A percentile compares a stretch with the other conserved stretches of the same genome.
Evolutionary conservation across 208 protist species (phyloP).

Genomic region (Lotmaria passim): DNA sequence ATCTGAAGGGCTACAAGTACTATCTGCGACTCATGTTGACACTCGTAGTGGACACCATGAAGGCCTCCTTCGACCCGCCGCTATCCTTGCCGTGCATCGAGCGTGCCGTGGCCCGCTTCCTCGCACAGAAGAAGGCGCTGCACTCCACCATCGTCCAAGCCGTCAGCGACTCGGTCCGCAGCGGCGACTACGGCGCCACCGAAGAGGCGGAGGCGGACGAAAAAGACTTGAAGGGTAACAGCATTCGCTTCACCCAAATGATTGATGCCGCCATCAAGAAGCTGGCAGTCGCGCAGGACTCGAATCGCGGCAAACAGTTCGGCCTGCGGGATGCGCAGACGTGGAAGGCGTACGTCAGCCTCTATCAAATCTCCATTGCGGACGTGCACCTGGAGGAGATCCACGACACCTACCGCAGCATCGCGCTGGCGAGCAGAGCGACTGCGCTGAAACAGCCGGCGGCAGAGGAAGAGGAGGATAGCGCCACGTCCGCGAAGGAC

Average conservation of each 20-base stretch:
- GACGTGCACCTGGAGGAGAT: conserved; percentile 41
- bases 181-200: conserved; percentile 30
- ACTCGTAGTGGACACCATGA: conserved; percentile 45
- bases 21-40: conserved; percentile 76
- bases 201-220: conserved; percentile 39
- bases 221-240: conserved; percentile 29
- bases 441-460: not conserved
- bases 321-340: conserved; percentile 46
- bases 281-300: conserved; percentile 44
- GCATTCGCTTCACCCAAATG: conserved; percentile 26
- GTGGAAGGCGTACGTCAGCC: conserved; percentile 52
- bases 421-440: conserved; percentile 8
- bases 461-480: conserved; percentile 4
- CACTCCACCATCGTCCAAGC: conserved; percentile 26
- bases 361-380: conserved; percentile 49
- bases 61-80: conserved; percentile 32
- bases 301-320: conserved; percentile 40
- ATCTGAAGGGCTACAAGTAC: conserved; percentile 27
- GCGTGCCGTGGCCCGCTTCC: conserved; percentile 35
- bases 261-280: conserved; percentile 42
- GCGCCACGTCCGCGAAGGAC: not conserved
- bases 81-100: conserved; percentile 20
- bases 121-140: conserved; percentile 28
- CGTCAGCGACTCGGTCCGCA: conserved; percentile 24
- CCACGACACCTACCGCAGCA: conserved; percentile 37